A percentile compares a stretch with the other conserved stretches of the same genome.
These are phyloP conservation scores for Pelargonium nanum DNA, from an alignment of 345 rosid genomes.

Conservation along the genomic window DNA sequence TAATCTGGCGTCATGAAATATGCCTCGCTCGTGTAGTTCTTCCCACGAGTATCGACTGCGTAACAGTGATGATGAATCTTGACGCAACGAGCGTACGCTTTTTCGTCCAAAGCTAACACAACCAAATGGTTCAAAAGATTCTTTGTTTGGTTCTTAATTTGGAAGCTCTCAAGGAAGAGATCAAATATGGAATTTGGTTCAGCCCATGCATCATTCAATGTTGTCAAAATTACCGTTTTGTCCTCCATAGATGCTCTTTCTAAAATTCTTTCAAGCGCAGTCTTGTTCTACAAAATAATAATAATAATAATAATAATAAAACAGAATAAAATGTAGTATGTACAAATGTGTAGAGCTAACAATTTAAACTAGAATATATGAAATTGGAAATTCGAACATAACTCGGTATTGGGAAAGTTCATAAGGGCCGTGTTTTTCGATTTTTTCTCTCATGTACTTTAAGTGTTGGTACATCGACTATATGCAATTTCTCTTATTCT, in stretches of 20 bases:
- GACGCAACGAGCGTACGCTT: constrained; percentile 41
- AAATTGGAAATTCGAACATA: too few relatives aligned
- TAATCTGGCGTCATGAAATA: constrained; percentile 42
- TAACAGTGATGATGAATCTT: constrained; percentile 38
- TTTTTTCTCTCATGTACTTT: too few relatives aligned
- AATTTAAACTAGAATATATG: too few relatives aligned
- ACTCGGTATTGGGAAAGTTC: too few relatives aligned
- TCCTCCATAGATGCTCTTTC: constrained; percentile 16
- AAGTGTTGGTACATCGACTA: too few relatives aligned
- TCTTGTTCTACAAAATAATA: too few relatives aligned
- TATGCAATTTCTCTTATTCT: too few relatives aligned
- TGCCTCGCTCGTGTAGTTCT: constrained; percentile 35
- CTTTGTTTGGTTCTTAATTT: constrained; percentile 31
- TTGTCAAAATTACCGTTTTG: constrained; percentile 54
- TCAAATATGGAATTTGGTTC: constrained; percentile 45
- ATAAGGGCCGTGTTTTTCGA: too few relatives aligned
- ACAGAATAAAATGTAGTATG: too few relatives aligned
- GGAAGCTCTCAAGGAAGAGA: constrained; percentile 47
- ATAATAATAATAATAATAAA: too few relatives aligned
- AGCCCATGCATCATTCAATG: constrained; percentile 61
- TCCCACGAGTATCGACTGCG: constrained; percentile 18
- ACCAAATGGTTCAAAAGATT: constrained; percentile 38
- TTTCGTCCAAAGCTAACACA: constrained; percentile 39
- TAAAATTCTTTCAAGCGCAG: constrained; percentile 11
- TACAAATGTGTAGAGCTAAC: too few relatives aligned